Evolutionary conservation across 2,329 filamentous ascomycete species (phyloP).

Genomic region (Bimuria novae-zelandiae): DNA sequence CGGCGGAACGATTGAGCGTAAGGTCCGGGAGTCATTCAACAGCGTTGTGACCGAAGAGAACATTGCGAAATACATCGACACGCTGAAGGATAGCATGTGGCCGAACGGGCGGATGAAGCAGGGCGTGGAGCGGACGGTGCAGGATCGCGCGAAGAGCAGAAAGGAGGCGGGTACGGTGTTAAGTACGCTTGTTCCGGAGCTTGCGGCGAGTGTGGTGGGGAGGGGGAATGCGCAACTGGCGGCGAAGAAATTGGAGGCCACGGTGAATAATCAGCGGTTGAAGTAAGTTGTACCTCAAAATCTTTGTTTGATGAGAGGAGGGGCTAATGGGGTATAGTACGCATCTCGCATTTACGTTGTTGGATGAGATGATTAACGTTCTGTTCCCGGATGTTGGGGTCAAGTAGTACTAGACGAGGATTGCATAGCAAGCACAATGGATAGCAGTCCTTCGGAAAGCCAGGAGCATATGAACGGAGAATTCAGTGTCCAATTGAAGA

Average conservation of each 20-base stretch:
- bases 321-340: constrained; percentile 46
- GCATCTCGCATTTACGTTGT: constrained; percentile 55
- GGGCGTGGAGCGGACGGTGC: constrained; percentile 62
- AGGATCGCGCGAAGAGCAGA: constrained; percentile 78
- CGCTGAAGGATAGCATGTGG: constrained; percentile 81
- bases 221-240: constrained; percentile 89
- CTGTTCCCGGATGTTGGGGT: constrained; percentile 47
- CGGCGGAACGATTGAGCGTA: constrained; percentile 93
- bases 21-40: constrained; percentile 83
- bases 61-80: constrained; percentile 73
- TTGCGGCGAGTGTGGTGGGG: constrained; percentile 92
- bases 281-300: constrained; percentile 70
- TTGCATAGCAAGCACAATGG: background rate
- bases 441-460: constrained; percentile 10
- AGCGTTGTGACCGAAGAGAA: constrained; percentile 76
- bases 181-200: constrained; percentile 84
- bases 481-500: constrained; percentile 7
- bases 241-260: constrained; percentile 84
- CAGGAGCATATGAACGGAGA: constrained; percentile 10
- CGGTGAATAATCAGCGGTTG: constrained; percentile 85
- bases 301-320: background rate
- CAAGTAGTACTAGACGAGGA: constrained; percentile 9
- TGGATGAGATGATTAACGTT: constrained; percentile 54
- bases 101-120: constrained; percentile 66
- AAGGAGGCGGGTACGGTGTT: constrained; percentile 89